Conservation (phyloP, 208 protist species). For the Trypanosoma avium region DNA sequence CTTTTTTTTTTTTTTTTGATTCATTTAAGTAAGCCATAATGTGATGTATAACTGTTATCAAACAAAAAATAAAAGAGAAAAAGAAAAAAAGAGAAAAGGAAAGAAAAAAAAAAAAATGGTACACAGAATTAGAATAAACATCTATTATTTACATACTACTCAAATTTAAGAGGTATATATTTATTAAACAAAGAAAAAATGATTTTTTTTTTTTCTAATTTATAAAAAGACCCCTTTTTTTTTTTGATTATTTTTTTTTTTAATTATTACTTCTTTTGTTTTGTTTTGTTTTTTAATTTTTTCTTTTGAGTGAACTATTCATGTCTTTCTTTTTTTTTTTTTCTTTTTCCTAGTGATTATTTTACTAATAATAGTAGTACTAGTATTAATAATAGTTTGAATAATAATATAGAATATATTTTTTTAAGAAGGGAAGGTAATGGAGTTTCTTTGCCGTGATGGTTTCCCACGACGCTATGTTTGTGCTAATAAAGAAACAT, state of each 20-base stretch:
- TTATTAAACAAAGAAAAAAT: neutral
- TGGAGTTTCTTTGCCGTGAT: conserved; percentile 24
- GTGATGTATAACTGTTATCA: too few relatives aligned
- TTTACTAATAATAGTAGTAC: too few relatives aligned
- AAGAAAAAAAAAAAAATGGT: neutral
- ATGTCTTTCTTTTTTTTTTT: too few relatives aligned
- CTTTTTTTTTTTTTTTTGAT: too few relatives aligned
- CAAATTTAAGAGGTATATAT: conserved; percentile 2
- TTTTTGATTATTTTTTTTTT: conserved; percentile 1
- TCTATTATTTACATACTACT: neutral
- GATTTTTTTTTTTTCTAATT: neutral
- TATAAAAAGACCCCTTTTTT: neutral
- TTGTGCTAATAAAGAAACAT: conserved; percentile 63
- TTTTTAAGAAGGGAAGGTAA: neutral
- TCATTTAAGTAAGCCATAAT: too few relatives aligned
- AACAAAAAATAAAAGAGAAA: conserved; percentile 10
- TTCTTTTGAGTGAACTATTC: neutral
- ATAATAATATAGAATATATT: neutral
- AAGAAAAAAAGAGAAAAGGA: neutral
- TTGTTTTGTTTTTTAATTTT: conserved; percentile 7
- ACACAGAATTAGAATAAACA: neutral
- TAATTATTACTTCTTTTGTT: conserved; percentile 7
- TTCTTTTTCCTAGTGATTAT: too few relatives aligned
- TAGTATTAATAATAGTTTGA: neutral
- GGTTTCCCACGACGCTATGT: conserved; percentile 47